Conservation (phyloP, 345 rosid species). For the Hibiscus tridactylites region DNA sequence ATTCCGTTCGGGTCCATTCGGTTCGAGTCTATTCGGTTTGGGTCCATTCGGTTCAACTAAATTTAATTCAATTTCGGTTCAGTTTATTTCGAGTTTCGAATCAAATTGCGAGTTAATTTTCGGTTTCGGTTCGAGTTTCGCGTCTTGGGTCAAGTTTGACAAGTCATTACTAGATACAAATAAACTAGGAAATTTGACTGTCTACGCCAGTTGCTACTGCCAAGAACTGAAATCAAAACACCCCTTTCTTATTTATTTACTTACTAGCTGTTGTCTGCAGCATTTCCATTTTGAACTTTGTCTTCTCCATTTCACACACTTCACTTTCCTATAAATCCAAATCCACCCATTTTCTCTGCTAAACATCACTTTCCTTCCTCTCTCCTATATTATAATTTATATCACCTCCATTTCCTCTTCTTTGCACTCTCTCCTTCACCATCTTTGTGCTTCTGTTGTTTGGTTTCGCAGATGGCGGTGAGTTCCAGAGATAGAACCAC, state of each 20-base stretch:
- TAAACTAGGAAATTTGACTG: background rate
- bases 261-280: constrained; percentile 52
- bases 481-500: constrained; percentile 42
- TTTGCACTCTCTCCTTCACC: background rate
- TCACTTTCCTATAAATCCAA: constrained; percentile 18
- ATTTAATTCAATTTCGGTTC: too few relatives aligned
- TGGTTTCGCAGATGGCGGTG: constrained; percentile 23
- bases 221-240: constrained; percentile 23
- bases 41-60: too few relatives aligned
- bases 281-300: constrained; percentile 34
- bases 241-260: constrained; percentile 21
- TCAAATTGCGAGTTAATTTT: too few relatives aligned
- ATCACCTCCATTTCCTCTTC: background rate
- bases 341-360: background rate
- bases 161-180: too few relatives aligned
- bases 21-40: too few relatives aligned
- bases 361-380: constrained; percentile 2
- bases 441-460: background rate
- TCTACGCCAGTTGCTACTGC: background rate
- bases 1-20: too few relatives aligned
- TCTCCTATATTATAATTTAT: background rate
- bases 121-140: too few relatives aligned
- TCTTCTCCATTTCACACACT: background rate
- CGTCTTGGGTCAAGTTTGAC: too few relatives aligned
- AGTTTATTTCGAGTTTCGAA: too few relatives aligned